Evolutionary conservation across 108 stramenopile species (phyloP).

Genomic region (Cyclotella kingstonii): DNA sequence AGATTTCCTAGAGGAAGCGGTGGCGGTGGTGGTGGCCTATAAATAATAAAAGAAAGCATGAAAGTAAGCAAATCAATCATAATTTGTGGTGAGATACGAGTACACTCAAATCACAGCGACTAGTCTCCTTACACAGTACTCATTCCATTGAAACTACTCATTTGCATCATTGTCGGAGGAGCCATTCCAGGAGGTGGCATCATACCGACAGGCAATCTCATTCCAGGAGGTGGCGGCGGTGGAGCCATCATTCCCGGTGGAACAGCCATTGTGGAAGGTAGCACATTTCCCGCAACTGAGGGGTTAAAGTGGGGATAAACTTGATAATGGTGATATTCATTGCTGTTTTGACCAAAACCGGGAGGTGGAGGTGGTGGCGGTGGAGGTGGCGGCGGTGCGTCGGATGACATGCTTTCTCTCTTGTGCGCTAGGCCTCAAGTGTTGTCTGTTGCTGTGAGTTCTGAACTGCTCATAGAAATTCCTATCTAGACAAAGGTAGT

Average conservation of each 20-base stretch:
- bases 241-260: slow-evolving; percentile 54
- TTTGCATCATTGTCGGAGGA: slow-evolving; percentile 10
- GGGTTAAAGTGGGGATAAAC: background rate
- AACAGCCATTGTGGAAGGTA: slow-evolving; percentile 9
- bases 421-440: no score
- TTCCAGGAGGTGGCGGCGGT: slow-evolving; percentile 34
- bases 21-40: slow-evolving; percentile 7
- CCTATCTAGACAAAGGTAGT: no score
- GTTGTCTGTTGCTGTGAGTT: no score
- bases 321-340: background rate
- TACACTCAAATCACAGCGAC: background rate
- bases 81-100: background rate
- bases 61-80: background rate
- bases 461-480: no score
- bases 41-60: background rate
- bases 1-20: slow-evolving; percentile 54
- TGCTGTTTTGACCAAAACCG: background rate
- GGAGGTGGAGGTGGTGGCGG: background rate
- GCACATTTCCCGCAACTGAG: background rate
- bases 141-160: slow-evolving; percentile 8
- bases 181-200: slow-evolving; percentile 38
- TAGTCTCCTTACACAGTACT: slow-evolving; percentile 9
- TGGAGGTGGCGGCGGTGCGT: background rate
- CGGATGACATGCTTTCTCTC: no score
- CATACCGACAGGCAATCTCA: slow-evolving; percentile 29